phyloP scores from a whole-genome alignment of 139 green algal species.

The Coelastrella sp. region DNA sequence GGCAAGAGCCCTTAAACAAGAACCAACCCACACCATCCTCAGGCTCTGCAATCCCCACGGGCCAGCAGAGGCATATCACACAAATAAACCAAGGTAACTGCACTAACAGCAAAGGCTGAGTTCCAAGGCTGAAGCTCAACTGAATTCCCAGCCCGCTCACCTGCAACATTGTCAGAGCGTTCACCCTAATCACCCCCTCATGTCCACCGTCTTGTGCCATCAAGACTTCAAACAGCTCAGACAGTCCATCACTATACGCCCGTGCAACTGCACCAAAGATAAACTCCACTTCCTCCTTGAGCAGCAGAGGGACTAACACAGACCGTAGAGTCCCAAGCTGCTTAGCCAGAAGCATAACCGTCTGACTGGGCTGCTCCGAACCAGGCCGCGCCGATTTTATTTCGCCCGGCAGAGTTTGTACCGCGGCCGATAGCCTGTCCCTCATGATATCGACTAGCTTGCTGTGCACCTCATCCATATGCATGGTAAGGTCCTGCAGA shows the following conservation, averaged over 20 bases:
- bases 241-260: slow-evolving; percentile 73
- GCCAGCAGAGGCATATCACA: no score
- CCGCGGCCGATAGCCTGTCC: slow-evolving; percentile 57
- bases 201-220: slow-evolving; percentile 46
- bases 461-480: slow-evolving; percentile 86
- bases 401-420: slow-evolving; percentile 68
- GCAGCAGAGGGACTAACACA: slow-evolving; percentile 85
- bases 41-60: no score
- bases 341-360: slow-evolving; percentile 54
- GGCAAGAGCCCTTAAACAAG: no score
- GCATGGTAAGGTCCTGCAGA: slow-evolving; percentile 81
- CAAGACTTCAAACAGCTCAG: slow-evolving; percentile 69
- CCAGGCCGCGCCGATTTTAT: slow-evolving; percentile 49
- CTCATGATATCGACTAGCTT: slow-evolving; percentile 98
- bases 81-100: no score
- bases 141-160: neutral
- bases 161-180: slow-evolving; percentile 59
- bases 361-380: slow-evolving; percentile 49
- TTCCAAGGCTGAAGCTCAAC: no score
- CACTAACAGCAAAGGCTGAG: no score
- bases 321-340: slow-evolving; percentile 72
- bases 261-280: slow-evolving; percentile 84
- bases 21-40: no score
- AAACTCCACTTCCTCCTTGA: slow-evolving; percentile 76
- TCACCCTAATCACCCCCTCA: slow-evolving; percentile 58